phyloP scores from a whole-genome alignment of 2,329 filamentous ascomycete genomes.

The Stemphylium beticola region DNA sequence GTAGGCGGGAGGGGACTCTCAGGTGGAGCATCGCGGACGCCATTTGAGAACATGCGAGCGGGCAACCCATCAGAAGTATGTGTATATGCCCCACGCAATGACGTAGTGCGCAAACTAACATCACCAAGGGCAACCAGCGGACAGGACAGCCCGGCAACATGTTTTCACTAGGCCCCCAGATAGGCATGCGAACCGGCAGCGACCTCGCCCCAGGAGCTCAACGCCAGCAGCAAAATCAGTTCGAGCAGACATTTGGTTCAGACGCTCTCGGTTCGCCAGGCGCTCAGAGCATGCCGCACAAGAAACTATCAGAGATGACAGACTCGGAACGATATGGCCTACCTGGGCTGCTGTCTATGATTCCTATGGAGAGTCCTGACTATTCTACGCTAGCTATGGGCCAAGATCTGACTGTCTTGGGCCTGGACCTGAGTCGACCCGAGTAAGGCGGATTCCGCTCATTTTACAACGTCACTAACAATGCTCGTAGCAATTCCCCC shows the following conservation, averaged over 20 bases:
- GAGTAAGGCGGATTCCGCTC: constrained; percentile 55
- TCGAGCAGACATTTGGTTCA: constrained; percentile 41
- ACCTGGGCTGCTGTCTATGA: constrained; percentile 64
- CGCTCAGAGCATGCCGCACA: constrained; percentile 47
- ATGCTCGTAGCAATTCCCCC: constrained; percentile 53
- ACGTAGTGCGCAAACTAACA: constrained; percentile 13
- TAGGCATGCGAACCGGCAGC: constrained; percentile 26
- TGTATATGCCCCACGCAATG: not conserved
- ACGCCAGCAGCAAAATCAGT: constrained; percentile 39
- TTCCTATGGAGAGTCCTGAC: constrained; percentile 61
- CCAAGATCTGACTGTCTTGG: constrained; percentile 68
- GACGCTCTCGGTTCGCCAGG: constrained; percentile 39
- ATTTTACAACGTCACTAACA: constrained; percentile 21
- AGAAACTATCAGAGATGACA: constrained; percentile 63
- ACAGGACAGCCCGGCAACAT: constrained; percentile 37
- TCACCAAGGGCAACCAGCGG: constrained; percentile 30
- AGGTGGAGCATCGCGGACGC: constrained; percentile 37
- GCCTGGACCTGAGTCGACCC: constrained; percentile 67
- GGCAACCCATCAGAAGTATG: constrained; percentile 47
- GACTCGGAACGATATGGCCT: constrained; percentile 66
- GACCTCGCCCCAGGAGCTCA: constrained; percentile 36
- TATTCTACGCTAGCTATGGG: constrained; percentile 62
- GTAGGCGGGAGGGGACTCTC: constrained; percentile 39
- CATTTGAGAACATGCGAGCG: constrained; percentile 41
- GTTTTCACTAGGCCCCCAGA: constrained; percentile 40